Evolutionary conservation across 805 yeast species (phyloP), one percentile per base, ranked within the genome.

Genomic region (Teunomyces barrocoloradensis): DNA sequence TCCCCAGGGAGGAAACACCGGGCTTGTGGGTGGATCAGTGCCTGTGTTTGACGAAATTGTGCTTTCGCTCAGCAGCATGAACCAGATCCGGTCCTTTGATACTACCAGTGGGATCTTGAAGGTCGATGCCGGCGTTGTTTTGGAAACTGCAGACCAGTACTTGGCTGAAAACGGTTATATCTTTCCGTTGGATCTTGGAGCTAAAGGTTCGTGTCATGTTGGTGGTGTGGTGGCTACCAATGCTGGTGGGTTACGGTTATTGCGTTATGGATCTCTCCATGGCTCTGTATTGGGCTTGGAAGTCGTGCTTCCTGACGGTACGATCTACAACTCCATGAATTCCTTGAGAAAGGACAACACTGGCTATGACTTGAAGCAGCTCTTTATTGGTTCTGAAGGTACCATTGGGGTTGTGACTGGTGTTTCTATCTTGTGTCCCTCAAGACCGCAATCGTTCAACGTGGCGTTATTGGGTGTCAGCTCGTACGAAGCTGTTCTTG

Each of bases 1-100:
- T 7, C 97, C 98, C 12, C 97, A 92, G 69, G 97, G 97, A 62
- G 98, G 98, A 56, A 91, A 92, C 68, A 92, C 97, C 1, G 97
- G 97, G 23, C 77, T 91, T 40, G 98, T 91, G 36, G 98, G 97
- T 53, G 98, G 97, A 4, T 86, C 96, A 4, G 81, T 84, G 15
- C 97, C 97, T 0, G 84, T 91, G 0, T 91, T 89, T 66, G 98
- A 91, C 66, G 98, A 91, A 68, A 80, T 91, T 43, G 79, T 91
- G 20, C 56, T 91, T 20, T 85, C 89, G 2, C 69, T 90, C 42
- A 69, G 86, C 30, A 79, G 77, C 58, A 58, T 92, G 74, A 89
- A 89, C 74, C 78, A 85, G 60, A 78, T 92, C 44, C 80, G 96
- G 63, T 79, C 87, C 2, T 92, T 91, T 63, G 97, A 91, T 61